These are phyloP conservation scores for Prinsepia uniflora DNA, from an alignment of 306 rosid species.

Conservation along the genomic window DNA sequence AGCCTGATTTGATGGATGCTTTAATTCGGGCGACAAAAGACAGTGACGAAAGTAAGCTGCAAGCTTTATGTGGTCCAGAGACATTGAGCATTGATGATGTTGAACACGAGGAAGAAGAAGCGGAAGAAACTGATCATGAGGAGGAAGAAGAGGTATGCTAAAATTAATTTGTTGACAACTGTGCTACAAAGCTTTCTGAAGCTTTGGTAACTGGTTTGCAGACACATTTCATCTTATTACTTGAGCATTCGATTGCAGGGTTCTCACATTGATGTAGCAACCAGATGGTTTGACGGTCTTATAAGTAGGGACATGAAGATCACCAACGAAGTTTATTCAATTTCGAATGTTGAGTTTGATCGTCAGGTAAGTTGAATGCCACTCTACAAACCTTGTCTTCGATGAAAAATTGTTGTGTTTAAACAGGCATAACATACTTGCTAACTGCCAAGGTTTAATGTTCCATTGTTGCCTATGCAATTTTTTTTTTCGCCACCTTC, in stretches of 20 bases:
- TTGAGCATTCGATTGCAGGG: slow-evolving; percentile 41
- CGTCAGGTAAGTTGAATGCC: slow-evolving; percentile 59
- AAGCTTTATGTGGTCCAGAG: slow-evolving; percentile 44
- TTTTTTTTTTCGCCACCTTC: neutral
- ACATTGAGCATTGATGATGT: slow-evolving; percentile 30
- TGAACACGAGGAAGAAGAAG: slow-evolving; percentile 29
- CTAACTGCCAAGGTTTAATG: neutral
- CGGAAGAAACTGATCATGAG: slow-evolving; percentile 40
- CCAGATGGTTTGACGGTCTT: slow-evolving; percentile 81
- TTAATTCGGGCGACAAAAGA: slow-evolving; percentile 72
- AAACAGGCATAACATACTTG: neutral
- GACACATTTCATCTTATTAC: slow-evolving; percentile 20
- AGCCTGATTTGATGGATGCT: slow-evolving; percentile 76
- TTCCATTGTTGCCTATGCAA: neutral
- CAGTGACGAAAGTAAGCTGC: slow-evolving; percentile 55
- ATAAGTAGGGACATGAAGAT: slow-evolving; percentile 55
- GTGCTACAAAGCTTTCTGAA: neutral
- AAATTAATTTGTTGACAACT: neutral
- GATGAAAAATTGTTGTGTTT: neutral
- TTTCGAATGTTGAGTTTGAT: slow-evolving; percentile 73
- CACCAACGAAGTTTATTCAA: slow-evolving; percentile 78
- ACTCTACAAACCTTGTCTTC: neutral
- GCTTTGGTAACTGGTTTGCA: neutral
- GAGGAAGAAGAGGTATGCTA: slow-evolving; percentile 57
- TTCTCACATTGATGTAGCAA: slow-evolving; percentile 38